phyloP scores from a whole-genome alignment of 1,139 yeast species.

The Meyerozyma carpophila region DNA sequence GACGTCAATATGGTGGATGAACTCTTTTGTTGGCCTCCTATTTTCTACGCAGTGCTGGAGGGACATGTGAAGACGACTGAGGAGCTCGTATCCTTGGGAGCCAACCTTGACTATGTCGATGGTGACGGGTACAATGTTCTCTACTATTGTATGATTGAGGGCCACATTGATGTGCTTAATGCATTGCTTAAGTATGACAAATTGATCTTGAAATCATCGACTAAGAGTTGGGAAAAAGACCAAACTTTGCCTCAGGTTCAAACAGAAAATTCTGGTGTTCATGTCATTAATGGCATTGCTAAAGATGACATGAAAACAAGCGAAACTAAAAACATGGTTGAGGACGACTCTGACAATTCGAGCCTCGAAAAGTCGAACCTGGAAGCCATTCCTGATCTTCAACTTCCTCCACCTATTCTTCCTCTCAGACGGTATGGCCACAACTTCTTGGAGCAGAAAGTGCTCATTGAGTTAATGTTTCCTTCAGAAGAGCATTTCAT shows the following conservation, averaged over 20 bases:
- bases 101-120: slow-evolving; percentile 68
- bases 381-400: slow-evolving; percentile 83
- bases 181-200: slow-evolving; percentile 42
- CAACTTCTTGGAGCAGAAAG: slow-evolving; percentile 85
- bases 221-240: not conserved
- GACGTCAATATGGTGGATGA: slow-evolving; percentile 77
- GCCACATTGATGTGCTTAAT: slow-evolving; percentile 75
- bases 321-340: slow-evolving; percentile 12
- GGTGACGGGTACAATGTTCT: slow-evolving; percentile 80
- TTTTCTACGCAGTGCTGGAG: slow-evolving; percentile 84
- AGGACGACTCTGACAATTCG: slow-evolving; percentile 38
- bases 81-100: slow-evolving; percentile 68
- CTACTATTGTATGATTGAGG: slow-evolving; percentile 92
- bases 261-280: not conserved
- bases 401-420: slow-evolving; percentile 92
- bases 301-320: slow-evolving; percentile 1
- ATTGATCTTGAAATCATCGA: slow-evolving; percentile 10
- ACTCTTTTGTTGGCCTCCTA: slow-evolving; percentile 89
- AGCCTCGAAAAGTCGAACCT: slow-evolving; percentile 27
- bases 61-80: slow-evolving; percentile 73
- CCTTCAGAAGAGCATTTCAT: slow-evolving; percentile 53
- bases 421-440: slow-evolving; percentile 94
- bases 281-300: slow-evolving; percentile 1
- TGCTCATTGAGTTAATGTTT: slow-evolving; percentile 69
- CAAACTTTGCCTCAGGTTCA: not conserved